Evolutionary conservation across 2,329 filamentous ascomycete species (phyloP).

Genomic region (Sarocladium brachiariae): DNA sequence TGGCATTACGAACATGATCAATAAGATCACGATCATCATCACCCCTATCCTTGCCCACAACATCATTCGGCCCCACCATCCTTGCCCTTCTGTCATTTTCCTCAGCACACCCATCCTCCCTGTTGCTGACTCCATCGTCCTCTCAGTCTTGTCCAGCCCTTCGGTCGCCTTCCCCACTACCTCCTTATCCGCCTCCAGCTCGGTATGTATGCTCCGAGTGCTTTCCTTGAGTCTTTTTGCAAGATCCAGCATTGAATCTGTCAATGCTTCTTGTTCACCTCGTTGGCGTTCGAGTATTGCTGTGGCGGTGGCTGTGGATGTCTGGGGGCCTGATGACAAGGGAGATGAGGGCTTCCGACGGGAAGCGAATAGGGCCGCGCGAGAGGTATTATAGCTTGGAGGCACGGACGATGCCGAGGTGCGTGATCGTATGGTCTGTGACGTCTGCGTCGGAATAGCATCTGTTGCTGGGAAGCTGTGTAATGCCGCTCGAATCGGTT

Average conservation of each 20-base stretch:
- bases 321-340: conserved; percentile 21
- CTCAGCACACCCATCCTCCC: conserved; percentile 70
- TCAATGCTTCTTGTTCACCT: conserved; percentile 75
- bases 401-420: conserved; percentile 16
- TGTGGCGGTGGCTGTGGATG: conserved; percentile 53
- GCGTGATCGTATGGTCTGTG: conserved; percentile 29
- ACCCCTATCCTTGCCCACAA: conserved; percentile 80
- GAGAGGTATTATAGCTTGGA: conserved; percentile 27
- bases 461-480: conserved; percentile 12
- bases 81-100: conserved; percentile 79
- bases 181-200: conserved; percentile 66
- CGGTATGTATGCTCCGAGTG: conserved; percentile 62
- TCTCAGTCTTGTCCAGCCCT: conserved; percentile 70
- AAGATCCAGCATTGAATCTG: conserved; percentile 73
- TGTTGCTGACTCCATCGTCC: conserved; percentile 69
- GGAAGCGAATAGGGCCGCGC: conserved; percentile 38
- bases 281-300: conserved; percentile 70
- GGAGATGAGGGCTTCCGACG: conserved; percentile 20
- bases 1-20: conserved; percentile 79
- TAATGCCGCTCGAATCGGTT: background rate
- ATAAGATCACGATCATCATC: conserved; percentile 67
- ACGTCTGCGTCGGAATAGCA: conserved; percentile 24
- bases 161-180: conserved; percentile 64
- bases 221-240: conserved; percentile 71
- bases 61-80: conserved; percentile 70